phyloP scores from a whole-genome alignment of 73 alveolate species.

The Paramecium bursaria region DNA sequence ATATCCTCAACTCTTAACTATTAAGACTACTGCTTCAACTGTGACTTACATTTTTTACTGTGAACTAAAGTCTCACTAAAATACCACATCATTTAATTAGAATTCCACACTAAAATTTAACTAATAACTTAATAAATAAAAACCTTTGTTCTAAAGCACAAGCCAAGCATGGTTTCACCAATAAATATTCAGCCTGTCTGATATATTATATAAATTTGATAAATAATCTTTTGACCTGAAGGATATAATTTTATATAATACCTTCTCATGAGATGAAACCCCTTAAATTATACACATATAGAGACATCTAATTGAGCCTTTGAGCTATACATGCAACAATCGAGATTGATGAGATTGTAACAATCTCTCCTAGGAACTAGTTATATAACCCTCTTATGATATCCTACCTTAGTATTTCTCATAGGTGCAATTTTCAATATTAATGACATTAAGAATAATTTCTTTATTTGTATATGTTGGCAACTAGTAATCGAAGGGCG shows the following conservation, averaged over 20 bases:
- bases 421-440: neutral
- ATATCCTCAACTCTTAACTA: conserved; percentile 27
- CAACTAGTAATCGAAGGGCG: conserved; percentile 9
- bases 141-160: conserved; percentile 13
- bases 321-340: conserved; percentile 1
- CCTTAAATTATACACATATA: conserved; percentile 51
- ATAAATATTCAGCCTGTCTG: conserved; percentile 6
- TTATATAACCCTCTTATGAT: neutral
- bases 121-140: neutral
- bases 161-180: neutral
- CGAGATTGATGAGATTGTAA: neutral
- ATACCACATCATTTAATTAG: neutral
- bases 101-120: conserved; percentile 44
- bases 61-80: neutral
- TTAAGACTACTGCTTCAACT: neutral
- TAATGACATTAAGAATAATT: neutral
- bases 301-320: neutral
- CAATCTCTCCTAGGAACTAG: neutral
- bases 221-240: no score
- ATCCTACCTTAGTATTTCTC: neutral
- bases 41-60: neutral
- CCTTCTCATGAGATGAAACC: conserved; percentile 11
- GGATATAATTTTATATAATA: conserved; percentile 5
- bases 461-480: neutral
- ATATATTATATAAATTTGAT: neutral